phyloP scores from a whole-genome alignment of 1,284 basidiomycete species.

The Ustilago trichophora region DNA sequence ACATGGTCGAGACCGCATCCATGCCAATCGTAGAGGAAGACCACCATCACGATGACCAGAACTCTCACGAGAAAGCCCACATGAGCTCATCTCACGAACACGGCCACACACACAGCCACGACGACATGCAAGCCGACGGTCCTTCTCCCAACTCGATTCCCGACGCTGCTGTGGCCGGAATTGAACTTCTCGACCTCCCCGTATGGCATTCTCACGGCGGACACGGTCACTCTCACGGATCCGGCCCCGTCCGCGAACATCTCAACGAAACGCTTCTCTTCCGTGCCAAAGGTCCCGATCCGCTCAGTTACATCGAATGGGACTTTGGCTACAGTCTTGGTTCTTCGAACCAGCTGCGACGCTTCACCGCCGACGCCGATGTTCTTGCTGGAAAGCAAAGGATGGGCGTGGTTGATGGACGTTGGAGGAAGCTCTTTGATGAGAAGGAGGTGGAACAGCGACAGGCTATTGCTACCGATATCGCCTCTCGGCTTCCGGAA shows the following conservation, averaged over 20 bases:
- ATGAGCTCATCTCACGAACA: not conserved
- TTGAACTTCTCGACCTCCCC: slow-evolving; percentile 15
- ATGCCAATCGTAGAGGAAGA: not conserved
- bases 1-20: not conserved
- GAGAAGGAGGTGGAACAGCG: slow-evolving; percentile 28
- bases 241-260: slow-evolving; percentile 20
- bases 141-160: slow-evolving; percentile 22
- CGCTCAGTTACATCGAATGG: slow-evolving; percentile 65
- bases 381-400: slow-evolving; percentile 33
- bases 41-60: slow-evolving; percentile 3
- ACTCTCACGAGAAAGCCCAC: not conserved
- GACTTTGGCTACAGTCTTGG: slow-evolving; percentile 57
- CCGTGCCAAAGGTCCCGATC: slow-evolving; percentile 56
- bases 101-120: slow-evolving; percentile 5
- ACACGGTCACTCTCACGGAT: slow-evolving; percentile 53
- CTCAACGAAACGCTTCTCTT: slow-evolving; percentile 61
- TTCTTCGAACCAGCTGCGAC: slow-evolving; percentile 30
- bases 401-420: slow-evolving; percentile 53
- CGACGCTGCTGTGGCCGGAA: slow-evolving; percentile 9
- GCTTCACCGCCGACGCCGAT: slow-evolving; percentile 44
- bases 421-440: slow-evolving; percentile 60
- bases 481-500: slow-evolving; percentile 22
- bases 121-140: slow-evolving; percentile 6
- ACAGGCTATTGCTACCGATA: slow-evolving; percentile 40
- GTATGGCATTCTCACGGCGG: slow-evolving; percentile 24